A percentile compares a stretch with the other conserved stretches of the same genome.
These are phyloP conservation scores for Phytopythium ostracodes DNA, from an alignment of 352 stramenopile species.

Conservation along the genomic window DNA sequence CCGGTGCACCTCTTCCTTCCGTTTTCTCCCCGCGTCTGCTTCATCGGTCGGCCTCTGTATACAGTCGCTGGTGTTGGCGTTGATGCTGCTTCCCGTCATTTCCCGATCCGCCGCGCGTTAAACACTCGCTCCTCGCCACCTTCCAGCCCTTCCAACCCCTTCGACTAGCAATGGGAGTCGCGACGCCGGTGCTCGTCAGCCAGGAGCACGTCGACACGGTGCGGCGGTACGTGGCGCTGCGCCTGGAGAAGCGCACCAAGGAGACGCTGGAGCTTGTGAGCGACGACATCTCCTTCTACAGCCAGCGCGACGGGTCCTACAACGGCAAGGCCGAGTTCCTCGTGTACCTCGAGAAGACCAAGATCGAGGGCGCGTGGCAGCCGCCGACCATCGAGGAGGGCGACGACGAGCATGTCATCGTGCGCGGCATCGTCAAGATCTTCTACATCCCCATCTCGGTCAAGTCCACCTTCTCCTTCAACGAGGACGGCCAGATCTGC, in stretches of 20 bases:
- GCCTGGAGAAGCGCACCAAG: conserved; percentile 31
- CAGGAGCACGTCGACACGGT: conserved; percentile 40
- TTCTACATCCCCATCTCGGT: conserved; percentile 49
- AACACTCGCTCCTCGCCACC: not conserved
- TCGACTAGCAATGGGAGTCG: conserved; percentile 23
- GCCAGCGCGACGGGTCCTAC: conserved; percentile 41
- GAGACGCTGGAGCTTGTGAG: conserved; percentile 47
- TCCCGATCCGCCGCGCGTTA: conserved; percentile 8
- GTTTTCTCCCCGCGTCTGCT: not conserved
- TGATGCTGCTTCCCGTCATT: conserved; percentile 5
- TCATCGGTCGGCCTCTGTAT: too few species aligned
- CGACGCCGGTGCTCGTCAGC: conserved; percentile 12
- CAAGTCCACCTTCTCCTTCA: conserved; percentile 44
- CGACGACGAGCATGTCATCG: conserved; percentile 40
- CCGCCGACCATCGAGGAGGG: conserved; percentile 33
- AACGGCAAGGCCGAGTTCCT: conserved; percentile 38
- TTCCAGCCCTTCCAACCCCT: not conserved
- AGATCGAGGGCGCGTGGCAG: conserved; percentile 42
- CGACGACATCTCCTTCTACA: conserved; percentile 51
- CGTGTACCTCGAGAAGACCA: conserved; percentile 47
- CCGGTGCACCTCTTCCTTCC: not conserved
- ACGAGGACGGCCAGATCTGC: conserved; percentile 35
- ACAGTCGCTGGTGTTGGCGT: not conserved
- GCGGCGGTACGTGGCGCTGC: conserved; percentile 36
- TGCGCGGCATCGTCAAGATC: conserved; percentile 49